Evolutionary conservation across 768 basidiomycete genomes (phyloP).

Genomic region (Clitopilus hobsonii): DNA sequence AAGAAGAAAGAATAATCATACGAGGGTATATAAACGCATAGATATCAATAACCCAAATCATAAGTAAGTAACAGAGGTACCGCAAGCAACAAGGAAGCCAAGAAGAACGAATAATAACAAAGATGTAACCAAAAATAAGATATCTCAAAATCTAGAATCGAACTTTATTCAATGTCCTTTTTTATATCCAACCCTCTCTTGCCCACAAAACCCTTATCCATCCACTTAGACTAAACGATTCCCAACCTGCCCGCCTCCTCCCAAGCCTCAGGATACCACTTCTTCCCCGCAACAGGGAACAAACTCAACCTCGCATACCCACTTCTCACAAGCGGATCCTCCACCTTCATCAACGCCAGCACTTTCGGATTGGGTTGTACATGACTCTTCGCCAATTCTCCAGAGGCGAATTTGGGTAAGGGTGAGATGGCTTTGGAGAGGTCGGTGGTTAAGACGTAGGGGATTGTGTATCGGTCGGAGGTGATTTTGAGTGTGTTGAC

Average conservation of each 20-base stretch:
- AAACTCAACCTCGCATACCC: constrained; percentile 22
- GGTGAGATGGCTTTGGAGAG: constrained; percentile 19
- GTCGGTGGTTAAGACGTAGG: constrained; percentile 23
- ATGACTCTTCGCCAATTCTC: constrained; percentile 17
- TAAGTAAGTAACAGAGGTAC: too few species aligned
- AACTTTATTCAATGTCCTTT: too few species aligned
- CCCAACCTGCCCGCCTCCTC: not conserved
- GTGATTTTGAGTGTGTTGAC: constrained; percentile 26
- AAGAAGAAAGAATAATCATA: too few species aligned
- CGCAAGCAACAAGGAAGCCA: too few species aligned
- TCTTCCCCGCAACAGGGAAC: constrained; percentile 19
- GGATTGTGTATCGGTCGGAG: constrained; percentile 22
- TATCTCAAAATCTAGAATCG: too few species aligned
- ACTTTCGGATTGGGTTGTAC: constrained; percentile 19
- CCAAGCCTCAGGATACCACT: constrained; percentile 13
- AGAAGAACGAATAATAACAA: too few species aligned
- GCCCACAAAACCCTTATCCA: too few species aligned
- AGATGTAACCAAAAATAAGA: too few species aligned
- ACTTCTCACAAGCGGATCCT: constrained; percentile 20
- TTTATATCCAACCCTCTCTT: too few species aligned
- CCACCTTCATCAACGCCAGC: constrained; percentile 16
- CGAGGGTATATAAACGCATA: too few species aligned
- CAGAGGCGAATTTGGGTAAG: constrained; percentile 19
- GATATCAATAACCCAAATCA: too few species aligned
- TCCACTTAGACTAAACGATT: not conserved